Evolutionary conservation across 2,329 filamentous ascomycete species (phyloP), one percentile per base, ranked within the genome.

Genomic region (Albophoma yamanashiensis): DNA sequence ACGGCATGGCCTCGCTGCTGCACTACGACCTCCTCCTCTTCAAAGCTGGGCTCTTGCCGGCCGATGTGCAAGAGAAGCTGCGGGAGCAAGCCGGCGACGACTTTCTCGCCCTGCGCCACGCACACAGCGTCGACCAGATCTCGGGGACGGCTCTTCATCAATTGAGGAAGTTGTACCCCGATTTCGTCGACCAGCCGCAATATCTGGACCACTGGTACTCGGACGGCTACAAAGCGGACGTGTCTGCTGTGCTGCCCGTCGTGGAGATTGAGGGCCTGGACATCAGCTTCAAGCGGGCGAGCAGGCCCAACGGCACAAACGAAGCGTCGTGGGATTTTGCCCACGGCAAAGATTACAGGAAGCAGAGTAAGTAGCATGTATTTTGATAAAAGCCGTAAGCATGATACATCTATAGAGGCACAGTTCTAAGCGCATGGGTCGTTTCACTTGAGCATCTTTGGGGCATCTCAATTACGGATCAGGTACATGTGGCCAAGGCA

Each of bases 11-110:
- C 0, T 87, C 84, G 1, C 75, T 89, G 22, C 78, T 85, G 66
- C 86, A 89, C 65, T 89, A 89, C 68, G 85, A 90, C 63, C 77
- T 89, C 1, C 79, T 87, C 2, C 78, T 89, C 27, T 81, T 89
- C 66, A 78, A 80, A 22, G 76, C 84, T 0, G 86, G 86, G 0
- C 70, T 82, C 45, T 83, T 88, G 62, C 74, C 82, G 0, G 73
- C 76, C 0, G 70, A 75, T 0, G 76, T 87, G 2, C 81, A 87
- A 71, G 71, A 77, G 14, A 65, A 76, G 57, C 70, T 89, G 25
- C 77, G 80, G 25, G 71, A 72, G 43, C 71, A 76, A 40, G 78
- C 79, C 61, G 79, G 80, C 1, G 68, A 73, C 0, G 78, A 81
- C 1, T 87, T 88, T 66, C 79, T 85, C 36, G 72, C 75, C 7